Base-by-base conservation (phyloP, 352 stramenopile genomes). In the Globisporangium yorkense region DNA sequence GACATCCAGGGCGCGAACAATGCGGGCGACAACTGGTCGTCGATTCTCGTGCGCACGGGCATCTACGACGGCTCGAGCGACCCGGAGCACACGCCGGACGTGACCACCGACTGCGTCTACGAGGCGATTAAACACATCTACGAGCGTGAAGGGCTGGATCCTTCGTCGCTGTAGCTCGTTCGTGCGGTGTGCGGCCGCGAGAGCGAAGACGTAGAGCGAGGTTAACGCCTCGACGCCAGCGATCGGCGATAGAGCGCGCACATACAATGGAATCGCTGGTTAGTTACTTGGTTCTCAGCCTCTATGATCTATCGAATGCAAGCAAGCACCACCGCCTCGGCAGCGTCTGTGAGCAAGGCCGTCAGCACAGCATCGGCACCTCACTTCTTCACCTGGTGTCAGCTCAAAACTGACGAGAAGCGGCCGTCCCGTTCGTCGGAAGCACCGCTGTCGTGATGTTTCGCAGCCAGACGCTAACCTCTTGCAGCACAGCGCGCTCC, bases 1-100 rank as follows among this genome's bases (percentile, higher is more conserved):
- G 88, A 96, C 59, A 92, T 96, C 54, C 84, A 89, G 49, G 88
- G 88, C 20, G 88, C 88, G 9, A 96, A 96, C 65, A 79, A 87
- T 50, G 87, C 87, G 24, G 86, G 86, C 5, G 68, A 77, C 5
- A 61, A 85, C 47, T 97, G 89, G 88, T 83, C 70, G 20, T 96
- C 86, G 16, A 77, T 96, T 16, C 76, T 97, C 12, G 84, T 97
- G 61, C 73, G 74, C 55, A 95, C 89, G 44, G 89, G 89, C 37
- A 87, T 97, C 43, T 96, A 83, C 61, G 70, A 88, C 56, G 80
- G 77, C 57, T 66, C 65, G 37, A 81, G 68, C 13, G 67, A 74
- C 8, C 84, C 83, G 13, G 74, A 87, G 43, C 81, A 96, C 60
- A 44, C 66, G 27, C 80, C 83, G 0, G 79, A 93, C 52, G 73